A percentile compares a stretch with the other conserved stretches of the same genome.
Conservation (phyloP, 2,329 filamentous ascomycete species). For the Myriosclerotinia duriaeana region DNA sequence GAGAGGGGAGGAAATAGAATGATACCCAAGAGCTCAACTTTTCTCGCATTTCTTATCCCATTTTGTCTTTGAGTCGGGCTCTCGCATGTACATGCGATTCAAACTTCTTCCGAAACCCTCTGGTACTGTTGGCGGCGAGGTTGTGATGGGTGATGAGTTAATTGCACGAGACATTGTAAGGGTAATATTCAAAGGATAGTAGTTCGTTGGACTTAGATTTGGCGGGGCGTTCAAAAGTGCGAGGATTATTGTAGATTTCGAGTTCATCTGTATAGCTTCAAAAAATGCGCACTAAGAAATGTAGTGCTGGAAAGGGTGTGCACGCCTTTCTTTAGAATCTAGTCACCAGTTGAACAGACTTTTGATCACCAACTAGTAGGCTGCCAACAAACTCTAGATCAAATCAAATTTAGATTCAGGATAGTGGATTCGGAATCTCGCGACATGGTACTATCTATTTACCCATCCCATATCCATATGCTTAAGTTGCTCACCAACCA, state of each 20-base stretch:
- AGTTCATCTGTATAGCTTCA: too few relatives aligned
- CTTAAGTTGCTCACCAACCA: not conserved
- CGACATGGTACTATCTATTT: constrained; percentile 23
- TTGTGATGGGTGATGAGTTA: too few relatives aligned
- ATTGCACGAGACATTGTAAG: not conserved
- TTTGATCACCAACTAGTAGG: not conserved
- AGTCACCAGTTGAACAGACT: too few relatives aligned
- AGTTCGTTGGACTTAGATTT: too few relatives aligned
- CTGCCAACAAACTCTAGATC: not conserved
- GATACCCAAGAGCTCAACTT: constrained; percentile 5
- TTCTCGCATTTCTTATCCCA: not conserved
- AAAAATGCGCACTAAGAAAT: too few relatives aligned
- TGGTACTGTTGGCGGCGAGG: not conserved
- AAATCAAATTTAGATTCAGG: not conserved
- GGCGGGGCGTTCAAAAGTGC: too few relatives aligned
- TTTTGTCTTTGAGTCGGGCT: not conserved
- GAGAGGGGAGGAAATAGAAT: not conserved
- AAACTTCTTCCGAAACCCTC: not conserved
- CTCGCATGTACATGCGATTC: not conserved
- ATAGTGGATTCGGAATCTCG: not conserved
- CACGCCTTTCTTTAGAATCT: too few relatives aligned
- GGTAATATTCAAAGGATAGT: too few relatives aligned
- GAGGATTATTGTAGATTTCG: too few relatives aligned
- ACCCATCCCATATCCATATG: constrained; percentile 29
- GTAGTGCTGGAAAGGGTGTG: too few relatives aligned